phyloP scores from a whole-genome alignment of 176 grass and related monocot genomes.

The Ampelocalamus luodianensis region DNA sequence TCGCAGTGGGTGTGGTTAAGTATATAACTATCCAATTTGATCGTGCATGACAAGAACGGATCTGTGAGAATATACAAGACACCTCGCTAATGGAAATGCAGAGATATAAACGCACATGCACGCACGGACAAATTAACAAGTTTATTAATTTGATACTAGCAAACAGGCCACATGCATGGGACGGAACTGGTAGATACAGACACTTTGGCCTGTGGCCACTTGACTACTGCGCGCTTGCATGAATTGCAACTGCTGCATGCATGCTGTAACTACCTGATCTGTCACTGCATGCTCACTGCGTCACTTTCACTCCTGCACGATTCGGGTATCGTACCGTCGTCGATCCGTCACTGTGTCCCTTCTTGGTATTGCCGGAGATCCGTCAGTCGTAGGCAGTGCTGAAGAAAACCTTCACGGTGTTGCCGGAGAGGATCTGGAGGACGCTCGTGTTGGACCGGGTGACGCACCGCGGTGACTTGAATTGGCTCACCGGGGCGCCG shows the following conservation, averaged over 20 bases:
- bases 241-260: background rate
- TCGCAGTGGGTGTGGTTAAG: background rate
- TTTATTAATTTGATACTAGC: background rate
- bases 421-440: conserved; percentile 59
- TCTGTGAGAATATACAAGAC: background rate
- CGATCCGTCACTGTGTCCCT: background rate
- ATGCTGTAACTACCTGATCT: background rate
- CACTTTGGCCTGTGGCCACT: background rate
- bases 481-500: conserved; percentile 72
- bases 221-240: background rate
- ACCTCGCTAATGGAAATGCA: background rate
- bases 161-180: background rate
- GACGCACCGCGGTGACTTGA: conserved; percentile 82
- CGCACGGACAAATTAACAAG: background rate
- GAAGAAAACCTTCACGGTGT: conserved; percentile 41
- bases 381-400: conserved; percentile 47
- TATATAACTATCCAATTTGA: background rate
- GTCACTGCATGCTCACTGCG: background rate
- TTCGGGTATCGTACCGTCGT: background rate
- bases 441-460: conserved; percentile 50
- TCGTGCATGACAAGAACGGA: background rate
- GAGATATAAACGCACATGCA: background rate
- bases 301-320: background rate
- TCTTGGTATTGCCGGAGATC: background rate
- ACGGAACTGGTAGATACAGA: background rate